Evolutionary conservation across 148 eudicot genomes (phyloP), one percentile per base, ranked within the genome.

Genomic region (Chenopodium formosanum): DNA sequence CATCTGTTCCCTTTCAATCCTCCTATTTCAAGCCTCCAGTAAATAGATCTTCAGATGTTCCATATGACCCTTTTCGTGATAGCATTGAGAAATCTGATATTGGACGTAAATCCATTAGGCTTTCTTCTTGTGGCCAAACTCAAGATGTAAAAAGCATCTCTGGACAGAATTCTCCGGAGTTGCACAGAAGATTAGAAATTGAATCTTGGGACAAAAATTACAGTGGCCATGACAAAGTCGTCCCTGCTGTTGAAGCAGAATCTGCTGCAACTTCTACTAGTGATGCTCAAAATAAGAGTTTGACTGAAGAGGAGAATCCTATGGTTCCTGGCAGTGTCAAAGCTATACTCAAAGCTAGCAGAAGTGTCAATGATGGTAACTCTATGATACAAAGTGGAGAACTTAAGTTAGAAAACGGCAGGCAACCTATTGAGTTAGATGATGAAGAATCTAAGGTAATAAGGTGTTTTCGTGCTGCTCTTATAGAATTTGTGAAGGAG

Each of bases 401-500:
- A 83, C 1, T 67, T 23, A 90, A 86, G 83, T 82, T 77, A 52
- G 90, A 86, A 60, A 85, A 47, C 77, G 81, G 83, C 75, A 70
- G 91, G 80, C 89, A 81, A 79, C 80, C 46, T 23, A 56, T 67
- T 86, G 91, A 84, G 44, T 52, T 85, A 78, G 88, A 83, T 22
- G 84, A 86, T 68, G 93, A 87, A 76, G 94, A 94, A 67, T 82
- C 90, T 27, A 97, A 87, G 86, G 87, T 87, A 58, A 75, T 92
- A 78, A 97, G 83, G 81, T 66, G 79, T 76, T 97, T 97, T 71
- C 97, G 97, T 66, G 87, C 92, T 78, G 90, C 92, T 82, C 93
- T 97, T 68, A 81, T 97, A 74, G 99, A 92, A 70, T 88, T 82
- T 85, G 91, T 97, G 76, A 97, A 97, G 86, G 94, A 90, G 73